Evolutionary conservation across 78 protist species (phyloP).

Genomic region (Isochrysis galbana): DNA sequence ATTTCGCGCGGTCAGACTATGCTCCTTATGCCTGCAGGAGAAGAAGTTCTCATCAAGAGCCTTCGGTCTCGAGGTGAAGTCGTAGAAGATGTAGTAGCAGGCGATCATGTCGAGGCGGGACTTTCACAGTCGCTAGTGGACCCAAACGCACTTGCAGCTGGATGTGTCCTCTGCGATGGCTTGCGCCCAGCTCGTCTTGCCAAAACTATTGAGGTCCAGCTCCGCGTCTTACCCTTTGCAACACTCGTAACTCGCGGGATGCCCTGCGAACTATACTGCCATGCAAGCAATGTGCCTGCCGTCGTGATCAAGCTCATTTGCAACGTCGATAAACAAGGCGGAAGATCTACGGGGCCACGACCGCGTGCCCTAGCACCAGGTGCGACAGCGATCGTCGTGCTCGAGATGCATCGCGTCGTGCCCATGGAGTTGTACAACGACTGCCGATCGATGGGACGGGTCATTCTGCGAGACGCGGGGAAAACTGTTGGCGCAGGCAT

Average conservation of each 20-base stretch:
- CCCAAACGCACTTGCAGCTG: background rate
- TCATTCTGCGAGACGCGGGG: background rate
- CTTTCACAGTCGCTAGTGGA: background rate
- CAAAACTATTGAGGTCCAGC: background rate
- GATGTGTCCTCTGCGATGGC: background rate
- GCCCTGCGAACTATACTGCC: background rate
- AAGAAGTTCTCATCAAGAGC: background rate
- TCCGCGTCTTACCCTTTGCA: background rate
- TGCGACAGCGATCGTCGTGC: background rate
- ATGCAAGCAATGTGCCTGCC: background rate
- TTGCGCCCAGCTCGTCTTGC: background rate
- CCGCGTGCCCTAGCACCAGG: background rate
- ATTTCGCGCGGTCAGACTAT: background rate
- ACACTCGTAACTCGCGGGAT: background rate
- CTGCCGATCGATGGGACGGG: background rate
- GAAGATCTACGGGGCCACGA: background rate
- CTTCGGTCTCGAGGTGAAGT: background rate
- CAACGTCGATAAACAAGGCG: background rate
- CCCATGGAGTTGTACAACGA: background rate
- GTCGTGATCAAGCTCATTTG: background rate
- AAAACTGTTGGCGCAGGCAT: background rate
- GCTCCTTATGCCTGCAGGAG: background rate
- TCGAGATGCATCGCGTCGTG: background rate
- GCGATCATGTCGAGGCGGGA: background rate
- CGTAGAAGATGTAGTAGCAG: background rate